Conservation (phyloP, 306 rosid species). For the Gynostemma pentaphyllum region DNA sequence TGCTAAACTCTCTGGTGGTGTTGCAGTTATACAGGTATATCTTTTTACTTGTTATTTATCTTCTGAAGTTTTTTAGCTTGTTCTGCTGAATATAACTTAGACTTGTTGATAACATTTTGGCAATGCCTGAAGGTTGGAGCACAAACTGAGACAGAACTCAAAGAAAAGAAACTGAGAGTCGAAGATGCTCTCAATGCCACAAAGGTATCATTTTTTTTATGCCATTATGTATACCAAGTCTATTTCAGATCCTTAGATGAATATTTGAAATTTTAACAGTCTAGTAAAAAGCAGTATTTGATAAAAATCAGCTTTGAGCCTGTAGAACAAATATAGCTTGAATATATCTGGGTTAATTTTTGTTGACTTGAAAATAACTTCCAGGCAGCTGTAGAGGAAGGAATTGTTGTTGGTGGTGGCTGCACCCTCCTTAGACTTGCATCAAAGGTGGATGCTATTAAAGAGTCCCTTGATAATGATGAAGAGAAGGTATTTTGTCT, state of each 20-base stretch:
- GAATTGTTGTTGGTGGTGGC: conserved; percentile 99
- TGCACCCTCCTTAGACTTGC: conserved; percentile 94
- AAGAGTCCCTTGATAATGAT: conserved; percentile 61
- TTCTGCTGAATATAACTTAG: neutral
- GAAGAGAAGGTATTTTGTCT: conserved; percentile 68
- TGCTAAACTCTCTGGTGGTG: conserved; percentile 96
- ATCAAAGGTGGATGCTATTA: conserved; percentile 84
- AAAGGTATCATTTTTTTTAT: conserved; percentile 50
- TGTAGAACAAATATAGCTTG: neutral
- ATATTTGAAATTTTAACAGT: neutral
- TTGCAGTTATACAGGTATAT: conserved; percentile 88
- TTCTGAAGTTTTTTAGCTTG: neutral
- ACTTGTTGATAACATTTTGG: neutral
- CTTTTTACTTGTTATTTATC: neutral
- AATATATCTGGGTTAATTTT: neutral
- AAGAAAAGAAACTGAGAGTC: conserved; percentile 93
- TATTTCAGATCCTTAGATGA: neutral
- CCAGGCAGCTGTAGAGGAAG: conserved; percentile 99
- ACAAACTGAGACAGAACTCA: conserved; percentile 98
- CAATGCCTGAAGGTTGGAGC: conserved; percentile 71
- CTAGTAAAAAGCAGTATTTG: neutral
- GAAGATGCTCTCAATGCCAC: conserved; percentile 99
- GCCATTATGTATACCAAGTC: neutral
- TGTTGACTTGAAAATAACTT: neutral
- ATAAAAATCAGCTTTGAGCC: too few relatives aligned